phyloP scores from a whole-genome alignment of 345 rosid genomes.

The Citrus glauca region DNA sequence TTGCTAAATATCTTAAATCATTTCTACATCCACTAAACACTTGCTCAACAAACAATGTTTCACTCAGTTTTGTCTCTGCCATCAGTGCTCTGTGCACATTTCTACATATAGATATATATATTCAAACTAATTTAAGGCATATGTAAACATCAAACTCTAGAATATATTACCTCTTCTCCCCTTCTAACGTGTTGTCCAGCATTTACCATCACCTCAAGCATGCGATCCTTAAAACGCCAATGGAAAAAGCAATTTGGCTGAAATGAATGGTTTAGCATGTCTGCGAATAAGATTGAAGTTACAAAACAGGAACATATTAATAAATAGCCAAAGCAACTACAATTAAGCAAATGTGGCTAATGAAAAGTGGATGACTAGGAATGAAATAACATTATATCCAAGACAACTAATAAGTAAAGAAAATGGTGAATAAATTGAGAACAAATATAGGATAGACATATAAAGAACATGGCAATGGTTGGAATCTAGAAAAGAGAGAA shows the following conservation, averaged over 20 bases:
- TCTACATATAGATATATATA: neutral
- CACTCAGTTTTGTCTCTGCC: neutral
- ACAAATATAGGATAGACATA: neutral
- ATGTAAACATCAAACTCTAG: slow-evolving; percentile 8
- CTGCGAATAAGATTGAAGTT: slow-evolving; percentile 38
- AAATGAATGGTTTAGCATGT: slow-evolving; percentile 87
- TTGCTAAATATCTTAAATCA: neutral
- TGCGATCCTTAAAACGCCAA: slow-evolving; percentile 94
- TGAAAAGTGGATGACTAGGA: neutral
- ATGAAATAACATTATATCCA: neutral
- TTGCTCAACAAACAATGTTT: neutral
- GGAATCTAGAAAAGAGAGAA: neutral
- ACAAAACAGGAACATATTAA: neutral
- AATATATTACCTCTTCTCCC: slow-evolving; percentile 74
- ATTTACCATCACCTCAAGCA: slow-evolving; percentile 96
- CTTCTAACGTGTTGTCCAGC: slow-evolving; percentile 74
- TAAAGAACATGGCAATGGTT: neutral
- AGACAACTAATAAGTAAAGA: neutral
- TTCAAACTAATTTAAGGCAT: slow-evolving; percentile 4
- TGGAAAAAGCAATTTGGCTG: slow-evolving; percentile 91
- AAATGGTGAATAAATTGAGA: neutral
- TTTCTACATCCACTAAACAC: neutral
- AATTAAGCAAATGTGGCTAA: neutral
- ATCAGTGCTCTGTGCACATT: neutral
- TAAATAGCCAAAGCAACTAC: neutral